Base-by-base conservation (phyloP, 768 basidiomycete genomes). In the Termitomyces sp. region DNA sequence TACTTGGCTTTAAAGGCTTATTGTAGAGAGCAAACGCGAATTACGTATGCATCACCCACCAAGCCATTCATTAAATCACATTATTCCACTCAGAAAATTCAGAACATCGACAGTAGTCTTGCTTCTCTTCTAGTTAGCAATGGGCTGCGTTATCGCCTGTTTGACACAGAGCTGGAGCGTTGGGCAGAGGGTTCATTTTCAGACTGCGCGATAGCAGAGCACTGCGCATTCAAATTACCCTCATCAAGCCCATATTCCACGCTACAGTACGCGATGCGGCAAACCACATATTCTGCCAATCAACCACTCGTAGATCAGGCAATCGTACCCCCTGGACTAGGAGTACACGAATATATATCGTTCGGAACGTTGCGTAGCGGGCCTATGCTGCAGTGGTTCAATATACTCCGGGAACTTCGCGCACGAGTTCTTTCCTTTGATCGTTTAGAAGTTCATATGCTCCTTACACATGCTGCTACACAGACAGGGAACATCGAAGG, bases 301-400 rank as follows among this genome's bases (percentile, higher is more conserved):
- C 58, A 64, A n/a, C 60, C 76, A 38, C 59, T 83, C 26, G 72
- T 74, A 21, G 59, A 64, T n/a, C 80, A 81, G 58, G 60, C 57
- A 0, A 63, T 66, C 9, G 81, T 79, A 51, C 74, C 73, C 5
- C 45, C 49, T 21, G 66, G 73, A 6, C 63, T 83, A 22, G 70
- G 58, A 8, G 56, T 78, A 2, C 78, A 83, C 28, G 80, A 83
- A 52, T 75, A 67, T 34, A 65, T 74, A 12, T 68, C 75, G 0
- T 83, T 79, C 49, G 74, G 71, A 11, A 65, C 69, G 47, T 57
- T 83, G 35, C 77, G 82, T 5, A 70, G 74, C 37, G 80, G 81
- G 0, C 55, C 67, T 0, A 62, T 55, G 2, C 58, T 83, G 0
- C 80, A 82, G 47, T 81, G 79, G 80, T 62, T 74, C 38, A 82